Conservation (phyloP, 768 basidiomycete genomes). For the Terana coerulea region DNA sequence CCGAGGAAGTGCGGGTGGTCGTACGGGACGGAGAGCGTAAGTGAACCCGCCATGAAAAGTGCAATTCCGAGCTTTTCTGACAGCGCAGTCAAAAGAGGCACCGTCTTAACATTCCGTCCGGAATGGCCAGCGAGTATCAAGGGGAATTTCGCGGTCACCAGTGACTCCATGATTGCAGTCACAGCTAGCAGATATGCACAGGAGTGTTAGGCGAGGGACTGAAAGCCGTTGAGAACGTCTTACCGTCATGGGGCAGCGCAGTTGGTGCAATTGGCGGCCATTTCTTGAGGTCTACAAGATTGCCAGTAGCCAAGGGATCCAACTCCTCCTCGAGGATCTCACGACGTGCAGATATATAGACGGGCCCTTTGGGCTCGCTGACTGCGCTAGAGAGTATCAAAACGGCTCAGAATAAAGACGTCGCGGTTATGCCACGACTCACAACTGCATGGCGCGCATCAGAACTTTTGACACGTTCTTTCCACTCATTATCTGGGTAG, state of each 20-base stretch:
- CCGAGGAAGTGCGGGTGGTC: slow-evolving; percentile 55
- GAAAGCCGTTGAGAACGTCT: no score
- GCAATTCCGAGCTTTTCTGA: slow-evolving; percentile 53
- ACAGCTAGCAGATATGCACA: no score
- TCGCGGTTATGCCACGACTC: slow-evolving; percentile 12
- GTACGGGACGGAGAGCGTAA: slow-evolving; percentile 49
- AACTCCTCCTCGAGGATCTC: slow-evolving; percentile 69
- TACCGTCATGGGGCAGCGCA: slow-evolving; percentile 41
- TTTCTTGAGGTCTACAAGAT: slow-evolving; percentile 26
- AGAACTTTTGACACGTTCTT: slow-evolving; percentile 48
- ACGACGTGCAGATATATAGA: slow-evolving; percentile 71
- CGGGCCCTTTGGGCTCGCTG: slow-evolving; percentile 70
- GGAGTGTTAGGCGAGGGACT: no score
- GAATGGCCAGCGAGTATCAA: slow-evolving; percentile 64
- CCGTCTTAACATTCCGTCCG: slow-evolving; percentile 50
- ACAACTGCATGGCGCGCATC: slow-evolving; percentile 64
- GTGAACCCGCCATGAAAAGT: slow-evolving; percentile 47
- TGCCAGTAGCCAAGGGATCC: slow-evolving; percentile 32
- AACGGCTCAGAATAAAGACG: neutral
- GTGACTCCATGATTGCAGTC: slow-evolving; percentile 41
- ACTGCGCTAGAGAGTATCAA: slow-evolving; percentile 41
- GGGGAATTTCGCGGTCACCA: slow-evolving; percentile 47
- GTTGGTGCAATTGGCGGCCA: slow-evolving; percentile 53
- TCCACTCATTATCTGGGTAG: slow-evolving; percentile 54
- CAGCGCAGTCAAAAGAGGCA: slow-evolving; percentile 42